Conservation (phyloP, 345 rosid species). For the Bretschneidera sinensis region DNA sequence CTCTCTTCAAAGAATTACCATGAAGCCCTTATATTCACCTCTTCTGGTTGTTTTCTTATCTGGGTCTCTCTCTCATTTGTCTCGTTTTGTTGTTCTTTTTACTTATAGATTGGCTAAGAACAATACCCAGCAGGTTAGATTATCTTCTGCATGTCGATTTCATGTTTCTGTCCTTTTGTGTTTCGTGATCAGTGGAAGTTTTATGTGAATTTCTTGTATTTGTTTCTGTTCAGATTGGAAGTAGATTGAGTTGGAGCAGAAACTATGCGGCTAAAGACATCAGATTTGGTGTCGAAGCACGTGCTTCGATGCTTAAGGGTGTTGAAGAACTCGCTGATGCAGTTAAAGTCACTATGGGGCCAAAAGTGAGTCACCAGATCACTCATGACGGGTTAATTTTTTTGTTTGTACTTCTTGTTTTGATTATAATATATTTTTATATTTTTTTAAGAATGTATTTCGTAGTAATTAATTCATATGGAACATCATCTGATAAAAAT, state of each 20-base stretch:
- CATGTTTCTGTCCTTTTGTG: not conserved
- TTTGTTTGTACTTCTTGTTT: not conserved
- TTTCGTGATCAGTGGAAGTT: not conserved
- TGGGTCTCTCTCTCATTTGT: not conserved
- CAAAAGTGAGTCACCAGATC: constrained; percentile 34
- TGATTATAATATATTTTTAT: not conserved
- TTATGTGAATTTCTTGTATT: not conserved
- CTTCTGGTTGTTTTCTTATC: not conserved
- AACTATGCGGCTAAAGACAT: constrained; percentile 65
- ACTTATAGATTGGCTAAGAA: constrained; percentile 26
- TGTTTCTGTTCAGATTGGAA: constrained; percentile 24
- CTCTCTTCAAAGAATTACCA: not conserved
- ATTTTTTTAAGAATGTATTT: too few species aligned
- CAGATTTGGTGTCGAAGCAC: constrained; percentile 57
- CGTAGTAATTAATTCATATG: too few species aligned
- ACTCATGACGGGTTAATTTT: not conserved
- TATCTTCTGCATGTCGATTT: not conserved
- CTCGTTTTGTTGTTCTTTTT: not conserved
- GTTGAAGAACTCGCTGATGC: constrained; percentile 69
- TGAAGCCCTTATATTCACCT: not conserved
- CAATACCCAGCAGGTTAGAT: constrained; percentile 22
- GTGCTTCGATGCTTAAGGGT: constrained; percentile 66
- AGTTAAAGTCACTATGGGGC: constrained; percentile 72
- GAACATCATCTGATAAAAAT: too few species aligned
- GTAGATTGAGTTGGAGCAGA: constrained; percentile 42